A percentile compares a stretch with the other conserved stretches of the same genome.
Evolutionary conservation across 345 rosid species (phyloP).

Genomic region (Murraya koenigii): DNA sequence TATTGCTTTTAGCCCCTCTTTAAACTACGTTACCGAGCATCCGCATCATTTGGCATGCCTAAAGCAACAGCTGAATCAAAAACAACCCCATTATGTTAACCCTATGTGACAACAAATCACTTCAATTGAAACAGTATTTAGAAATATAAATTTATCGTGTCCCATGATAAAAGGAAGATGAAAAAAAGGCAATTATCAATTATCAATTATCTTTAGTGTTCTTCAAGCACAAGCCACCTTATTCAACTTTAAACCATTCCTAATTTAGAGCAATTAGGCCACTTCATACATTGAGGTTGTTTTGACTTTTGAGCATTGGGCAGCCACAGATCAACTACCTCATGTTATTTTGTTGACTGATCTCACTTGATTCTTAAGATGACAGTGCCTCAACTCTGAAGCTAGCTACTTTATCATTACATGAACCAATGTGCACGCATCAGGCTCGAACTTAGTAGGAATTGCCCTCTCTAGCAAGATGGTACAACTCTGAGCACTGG

Average conservation of each 20-base stretch:
- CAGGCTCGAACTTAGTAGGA: not conserved
- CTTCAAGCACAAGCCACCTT: constrained; percentile 18
- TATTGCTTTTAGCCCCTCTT: constrained; percentile 13
- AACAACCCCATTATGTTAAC: not conserved
- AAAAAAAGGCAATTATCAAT: not conserved
- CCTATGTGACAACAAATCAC: not conserved
- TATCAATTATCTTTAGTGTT: not conserved
- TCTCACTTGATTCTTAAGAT: not conserved
- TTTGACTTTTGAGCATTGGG: constrained; percentile 16
- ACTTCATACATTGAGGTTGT: not conserved
- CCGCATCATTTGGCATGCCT: not conserved
- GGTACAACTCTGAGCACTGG: constrained; percentile 42
- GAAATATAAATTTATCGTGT: not conserved
- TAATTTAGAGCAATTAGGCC: not conserved
- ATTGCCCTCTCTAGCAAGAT: constrained; percentile 3
- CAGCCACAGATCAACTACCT: constrained; percentile 20
- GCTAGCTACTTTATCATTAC: not conserved
- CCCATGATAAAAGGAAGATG: not conserved
- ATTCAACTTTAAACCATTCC: not conserved
- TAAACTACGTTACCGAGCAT: not conserved
- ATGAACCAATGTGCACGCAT: not conserved
- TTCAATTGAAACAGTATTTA: not conserved
- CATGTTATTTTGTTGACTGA: not conserved
- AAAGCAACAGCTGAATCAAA: not conserved
- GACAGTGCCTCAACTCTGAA: not conserved